Base-by-base conservation (phyloP, 2,329 filamentous ascomycete species). In the Bipolaris victoriae region DNA sequence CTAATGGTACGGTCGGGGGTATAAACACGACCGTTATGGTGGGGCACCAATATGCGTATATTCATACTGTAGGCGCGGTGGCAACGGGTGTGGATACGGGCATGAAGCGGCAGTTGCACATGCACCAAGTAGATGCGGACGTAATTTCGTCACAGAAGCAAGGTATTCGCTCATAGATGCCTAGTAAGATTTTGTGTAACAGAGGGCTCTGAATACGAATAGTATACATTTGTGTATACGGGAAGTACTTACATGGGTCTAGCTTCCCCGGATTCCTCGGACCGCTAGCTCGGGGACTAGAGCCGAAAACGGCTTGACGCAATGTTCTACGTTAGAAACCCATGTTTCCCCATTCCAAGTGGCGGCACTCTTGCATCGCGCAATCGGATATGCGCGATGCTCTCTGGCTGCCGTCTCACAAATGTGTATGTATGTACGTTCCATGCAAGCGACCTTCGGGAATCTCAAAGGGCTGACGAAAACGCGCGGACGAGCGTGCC, bases 261-360 rank as follows among this genome's bases (percentile, higher is more conserved):
- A 31, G 29, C 29, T 39, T 52, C 54, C 55, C 55, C 55, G 51
- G 55, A 52, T 55, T 55, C 45, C 7, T 58, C 55, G 55, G 51
- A 49, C 55, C 55, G 55, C 51, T 58, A 58, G 55, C 47, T 49
- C 37, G 44, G 39, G 39, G 33, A 29, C 40, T 22, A 39, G 20
- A 31, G 24, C 49, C 18, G 37, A 29, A 43, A 16, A 24, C 24
- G 26, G 37, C 36, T 50, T 36, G 49, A 18, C 18, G 29, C 18
- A 29, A 29, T 26, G 35, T 6, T 43, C 3, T 9, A 15, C 24
- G 15, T 26, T 52, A 24, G 29, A 52, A 33, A 46, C 48, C 22
- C 41, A 46, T 41, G 35, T 55, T 45, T 33, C 33, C 18, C 37
- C 13, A 31, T 31, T 11, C 11, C 29, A 1, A 31, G 29, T 31